Percentiles rank a stretch among this genome's conserved stretches.
These are phyloP conservation scores for Chaetothyriales sp. DNA, from an alignment of 2,329 filamentous ascomycete genomes.

Conservation along the genomic window DNA sequence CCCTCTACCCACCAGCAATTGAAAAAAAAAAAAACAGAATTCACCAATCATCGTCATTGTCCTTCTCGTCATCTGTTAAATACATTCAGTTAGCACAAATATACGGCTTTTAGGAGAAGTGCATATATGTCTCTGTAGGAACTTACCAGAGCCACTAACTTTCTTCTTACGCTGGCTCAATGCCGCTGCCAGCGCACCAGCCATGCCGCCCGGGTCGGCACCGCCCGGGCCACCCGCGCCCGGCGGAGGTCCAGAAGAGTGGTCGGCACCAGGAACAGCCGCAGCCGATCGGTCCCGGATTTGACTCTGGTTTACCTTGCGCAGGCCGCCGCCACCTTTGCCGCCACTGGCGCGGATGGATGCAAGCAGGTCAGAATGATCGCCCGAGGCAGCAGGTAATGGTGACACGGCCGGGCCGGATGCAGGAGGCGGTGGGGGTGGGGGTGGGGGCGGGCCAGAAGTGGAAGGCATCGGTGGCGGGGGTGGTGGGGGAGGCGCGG, in stretches of 20 bases:
- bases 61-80: slow-evolving; percentile 32
- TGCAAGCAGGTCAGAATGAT: slow-evolving; percentile 32
- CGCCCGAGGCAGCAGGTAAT: slow-evolving; percentile 26
- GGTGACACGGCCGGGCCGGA: slow-evolving; percentile 30
- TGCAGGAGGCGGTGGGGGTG: slow-evolving; percentile 37
- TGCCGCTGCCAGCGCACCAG: slow-evolving; percentile 66
- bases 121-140: not conserved
- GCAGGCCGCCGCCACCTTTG: slow-evolving; percentile 39
- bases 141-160: slow-evolving; percentile 88
- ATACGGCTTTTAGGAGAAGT: slow-evolving; percentile 4
- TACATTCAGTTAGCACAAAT: not conserved
- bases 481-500: slow-evolving; percentile 20
- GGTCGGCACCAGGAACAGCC: slow-evolving; percentile 34
- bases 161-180: slow-evolving; percentile 78
- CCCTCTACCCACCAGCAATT: not conserved
- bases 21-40: not conserved
- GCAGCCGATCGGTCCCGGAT: slow-evolving; percentile 35
- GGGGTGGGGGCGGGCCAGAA: slow-evolving; percentile 23
- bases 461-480: slow-evolving; percentile 19
- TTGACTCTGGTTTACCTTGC: slow-evolving; percentile 33
- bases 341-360: slow-evolving; percentile 43
- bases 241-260: slow-evolving; percentile 42
- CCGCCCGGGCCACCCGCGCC: slow-evolving; percentile 30
- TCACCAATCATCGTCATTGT: slow-evolving; percentile 35
- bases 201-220: slow-evolving; percentile 47